Base-by-base conservation (phyloP, 495 filamentous ascomycete genomes). In the Aspergillus funiculosus region DNA sequence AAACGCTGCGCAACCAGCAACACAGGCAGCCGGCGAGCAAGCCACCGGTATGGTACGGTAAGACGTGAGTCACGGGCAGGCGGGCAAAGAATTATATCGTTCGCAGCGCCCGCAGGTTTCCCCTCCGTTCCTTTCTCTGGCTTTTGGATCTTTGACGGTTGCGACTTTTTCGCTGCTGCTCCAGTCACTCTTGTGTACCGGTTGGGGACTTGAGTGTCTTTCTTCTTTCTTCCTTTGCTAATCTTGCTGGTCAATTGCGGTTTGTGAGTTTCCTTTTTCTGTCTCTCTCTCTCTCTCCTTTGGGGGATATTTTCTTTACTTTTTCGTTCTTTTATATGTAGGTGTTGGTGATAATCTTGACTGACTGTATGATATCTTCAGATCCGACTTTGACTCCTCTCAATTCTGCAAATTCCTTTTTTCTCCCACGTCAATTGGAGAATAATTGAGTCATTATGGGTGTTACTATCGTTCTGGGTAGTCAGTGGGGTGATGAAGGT, bases 401-500 rank as follows among this genome's bases (percentile, higher is more conserved):
- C 37, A 39, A 28, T n/a, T n/a, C n/a, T n/a, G n/a, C n/a, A n/a
- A n/a, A n/a, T 39, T 27, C 17, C 29, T 17, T 45, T 17, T 37
- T 25, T 22, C 29, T 41, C 28, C 44, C 32, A 19, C 25, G 32
- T n/a, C 26, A 42, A 51, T 41, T 41, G 41, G 29, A 30, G 18
- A 35, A 42, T 41, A 39, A 27, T 31, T 49, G n/a, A 18, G 8
- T 36, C 46, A 52, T 47, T 41, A 80, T 79, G 76, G 75, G 43
- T 50, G 39, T 79, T 44, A 77, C 79, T 36, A 74, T 83, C 50
- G 76, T 81, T 51, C 62, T 84, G 51, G 80, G 80, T 47, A 69
- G 67, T 57, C 80, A 83, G 66, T 83, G 71, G 66, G 83, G 83
- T 53, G 83, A 86, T 69, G 84, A 87, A 71, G 83, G 68, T 71